Percentiles rank a stretch among this genome's conserved stretches.
Conservation (phyloP, 306 rosid species). For the Fragaria nilgerrensis region DNA sequence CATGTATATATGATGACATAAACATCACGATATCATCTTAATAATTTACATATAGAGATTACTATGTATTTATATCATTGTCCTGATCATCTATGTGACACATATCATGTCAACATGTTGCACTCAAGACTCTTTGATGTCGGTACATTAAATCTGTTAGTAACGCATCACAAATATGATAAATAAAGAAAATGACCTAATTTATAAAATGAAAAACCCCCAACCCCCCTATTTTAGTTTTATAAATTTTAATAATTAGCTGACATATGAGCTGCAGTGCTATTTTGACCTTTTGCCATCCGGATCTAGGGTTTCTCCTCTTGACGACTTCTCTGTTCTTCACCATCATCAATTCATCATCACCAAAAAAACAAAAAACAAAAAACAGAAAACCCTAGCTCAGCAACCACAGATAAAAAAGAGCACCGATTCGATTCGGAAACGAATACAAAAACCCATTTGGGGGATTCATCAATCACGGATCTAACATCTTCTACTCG, state of each 20-base stretch:
- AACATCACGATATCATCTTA: accelerated
- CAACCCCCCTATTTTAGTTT: background rate
- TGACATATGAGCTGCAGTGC: conserved; percentile 30
- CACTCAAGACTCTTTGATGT: too few relatives aligned
- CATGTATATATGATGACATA: accelerated
- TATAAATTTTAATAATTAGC: conserved; percentile 9
- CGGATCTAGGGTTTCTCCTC: conserved; percentile 96
- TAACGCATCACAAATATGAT: background rate
- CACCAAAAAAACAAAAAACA: conserved; percentile 28
- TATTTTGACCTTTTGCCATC: conserved; percentile 84
- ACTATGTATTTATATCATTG: accelerated
- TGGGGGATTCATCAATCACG: conserved; percentile 30
- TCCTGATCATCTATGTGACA: too few relatives aligned
- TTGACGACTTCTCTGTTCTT: conserved; percentile 42
- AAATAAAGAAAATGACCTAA: conserved; percentile 2
- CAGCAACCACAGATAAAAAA: conserved; percentile 17
- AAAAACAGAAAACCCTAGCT: conserved; percentile 51
- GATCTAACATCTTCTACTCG: conserved; percentile 58
- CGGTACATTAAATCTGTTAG: too few relatives aligned
- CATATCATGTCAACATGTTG: too few relatives aligned
- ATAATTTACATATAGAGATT: too few relatives aligned
- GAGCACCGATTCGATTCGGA: conserved; percentile 10
- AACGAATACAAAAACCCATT: background rate
- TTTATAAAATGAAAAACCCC: background rate
- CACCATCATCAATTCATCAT: conserved; percentile 24